These are phyloP conservation scores for Aspergillus aculeatus DNA, from an alignment of 2,329 filamentous ascomycete species.

Conservation along the genomic window DNA sequence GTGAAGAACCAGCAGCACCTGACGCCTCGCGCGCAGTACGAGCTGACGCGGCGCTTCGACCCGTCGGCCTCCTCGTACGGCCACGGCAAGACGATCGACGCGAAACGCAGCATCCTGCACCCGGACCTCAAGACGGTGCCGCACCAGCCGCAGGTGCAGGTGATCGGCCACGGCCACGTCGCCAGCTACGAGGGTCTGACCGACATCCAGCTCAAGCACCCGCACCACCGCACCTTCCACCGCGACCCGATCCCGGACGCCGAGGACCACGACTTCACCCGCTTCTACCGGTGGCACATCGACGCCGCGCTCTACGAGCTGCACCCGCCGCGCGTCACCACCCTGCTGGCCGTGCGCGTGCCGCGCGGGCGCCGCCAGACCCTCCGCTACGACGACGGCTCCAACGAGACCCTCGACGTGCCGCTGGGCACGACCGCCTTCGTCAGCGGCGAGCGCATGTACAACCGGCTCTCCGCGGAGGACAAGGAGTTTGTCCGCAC, in stretches of 20 bases:
- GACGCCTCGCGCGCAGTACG: slow-evolving; percentile 69
- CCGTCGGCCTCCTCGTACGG: slow-evolving; percentile 65
- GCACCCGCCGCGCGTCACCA: slow-evolving; percentile 71
- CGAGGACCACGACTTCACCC: slow-evolving; percentile 58
- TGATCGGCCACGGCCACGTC: slow-evolving; percentile 74
- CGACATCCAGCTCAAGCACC: slow-evolving; percentile 68
- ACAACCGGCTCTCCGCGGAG: slow-evolving; percentile 61
- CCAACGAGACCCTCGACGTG: slow-evolving; percentile 63
- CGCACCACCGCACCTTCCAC: slow-evolving; percentile 77
- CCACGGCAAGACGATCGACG: slow-evolving; percentile 72
- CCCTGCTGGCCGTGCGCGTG: slow-evolving; percentile 70
- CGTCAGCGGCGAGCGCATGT: slow-evolving; percentile 69
- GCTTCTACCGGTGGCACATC: slow-evolving; percentile 78
- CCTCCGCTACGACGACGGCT: slow-evolving; percentile 71
- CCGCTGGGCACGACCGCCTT: slow-evolving; percentile 76
- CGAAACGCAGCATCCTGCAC: slow-evolving; percentile 65
- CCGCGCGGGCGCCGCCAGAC: slow-evolving; percentile 65
- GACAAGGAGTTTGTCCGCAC: slow-evolving; percentile 67
- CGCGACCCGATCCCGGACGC: slow-evolving; percentile 60
- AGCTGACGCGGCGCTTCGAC: slow-evolving; percentile 72
- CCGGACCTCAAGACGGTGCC: slow-evolving; percentile 79
- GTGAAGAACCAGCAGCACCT: slow-evolving; percentile 66
- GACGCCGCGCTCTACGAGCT: slow-evolving; percentile 74
- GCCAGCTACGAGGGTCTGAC: slow-evolving; percentile 68
- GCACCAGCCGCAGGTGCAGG: slow-evolving; percentile 75